Evolutionary conservation across 176 grass and related monocot genomes (phyloP).

Genomic region (Phoenix dactylifera): DNA sequence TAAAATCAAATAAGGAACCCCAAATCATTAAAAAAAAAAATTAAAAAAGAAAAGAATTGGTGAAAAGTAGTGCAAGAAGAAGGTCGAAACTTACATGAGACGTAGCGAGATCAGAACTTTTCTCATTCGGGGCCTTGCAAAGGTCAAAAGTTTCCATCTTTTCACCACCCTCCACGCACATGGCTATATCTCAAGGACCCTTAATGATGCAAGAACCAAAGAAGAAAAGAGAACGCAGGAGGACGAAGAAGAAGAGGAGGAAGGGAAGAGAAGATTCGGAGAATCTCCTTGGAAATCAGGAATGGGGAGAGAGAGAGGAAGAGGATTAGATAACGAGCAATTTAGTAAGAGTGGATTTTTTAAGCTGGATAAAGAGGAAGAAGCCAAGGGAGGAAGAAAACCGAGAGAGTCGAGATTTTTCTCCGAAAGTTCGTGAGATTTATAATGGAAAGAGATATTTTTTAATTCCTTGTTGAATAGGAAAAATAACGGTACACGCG

Average conservation of each 20-base stretch:
- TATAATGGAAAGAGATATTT: too few species aligned
- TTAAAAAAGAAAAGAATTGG: neutral
- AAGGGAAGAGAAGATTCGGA: constrained; percentile 25
- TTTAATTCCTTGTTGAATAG: too few species aligned
- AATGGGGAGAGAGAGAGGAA: neutral
- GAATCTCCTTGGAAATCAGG: constrained; percentile 7
- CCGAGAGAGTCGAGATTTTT: too few species aligned
- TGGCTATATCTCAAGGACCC: constrained; percentile 9
- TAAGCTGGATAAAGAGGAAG: too few species aligned
- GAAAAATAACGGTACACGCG: too few species aligned
- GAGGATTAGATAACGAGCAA: too few species aligned
- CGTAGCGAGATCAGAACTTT: constrained; percentile 28
- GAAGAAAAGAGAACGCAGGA: neutral
- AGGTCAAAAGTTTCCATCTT: constrained; percentile 34
- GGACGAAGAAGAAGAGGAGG: neutral
- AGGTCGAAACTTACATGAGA: constrained; percentile 24
- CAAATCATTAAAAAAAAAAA: neutral
- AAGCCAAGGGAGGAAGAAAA: too few species aligned
- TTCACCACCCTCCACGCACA: constrained; percentile 47
- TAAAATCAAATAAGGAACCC: neutral
- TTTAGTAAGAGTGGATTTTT: too few species aligned
- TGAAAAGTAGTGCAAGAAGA: constrained; percentile 6
- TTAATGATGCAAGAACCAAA: too few species aligned
- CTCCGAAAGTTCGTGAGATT: too few species aligned
- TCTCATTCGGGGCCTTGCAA: constrained; percentile 29